Base-by-base conservation (phyloP, 768 basidiomycete species). In the Imleria badia region DNA sequence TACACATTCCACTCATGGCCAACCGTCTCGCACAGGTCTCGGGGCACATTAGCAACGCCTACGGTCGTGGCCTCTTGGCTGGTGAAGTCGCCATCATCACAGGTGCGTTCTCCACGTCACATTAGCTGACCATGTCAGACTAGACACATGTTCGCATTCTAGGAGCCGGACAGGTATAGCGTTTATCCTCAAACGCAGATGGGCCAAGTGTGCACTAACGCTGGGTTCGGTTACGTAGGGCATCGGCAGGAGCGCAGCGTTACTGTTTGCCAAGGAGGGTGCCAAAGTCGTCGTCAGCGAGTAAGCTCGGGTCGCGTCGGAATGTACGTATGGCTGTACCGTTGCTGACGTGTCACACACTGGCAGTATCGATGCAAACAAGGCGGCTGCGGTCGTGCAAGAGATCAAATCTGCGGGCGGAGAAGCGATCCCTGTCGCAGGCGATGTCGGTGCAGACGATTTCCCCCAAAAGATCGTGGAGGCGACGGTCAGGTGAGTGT, bases 21-120 rank as follows among this genome's bases (percentile, higher is more conserved):
- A 70, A 69, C 63, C 81, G 85, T 65, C 81, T 91, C 40, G 69
- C 81, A 43, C 89, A 90, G 72, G 79, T 91, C 44, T 80, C 88
- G 29, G 82, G 81, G 49, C 89, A 91, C 64, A 71, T 91, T 26
- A 78, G 80, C 35, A 85, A 81, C 63, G 55, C 71, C 20, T 57
- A 75, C 51, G 60, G 68, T 20, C 74, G 78, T 8, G 89, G 90
- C 5, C 74, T 93, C 41, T 76, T 91, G 45, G 78, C 76, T 1
- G 88, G 85, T 7, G 87, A 93, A 63, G 90, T 92, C 9, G 90
- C 88, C 15, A 91, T 94, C 67, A 85, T 94, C 63, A 94, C 91
- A 46, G 91, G 89, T 86, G 64, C 62, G 81, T 71, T 34, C 30
- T 23, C 31, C 31, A 15, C 14, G 26, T 8, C 17, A 15, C 38